Evolutionary conservation across 2,329 filamentous ascomycete genomes (phyloP), one percentile per base, ranked within the genome.

Genomic region (Chaetomiaceae sp.): DNA sequence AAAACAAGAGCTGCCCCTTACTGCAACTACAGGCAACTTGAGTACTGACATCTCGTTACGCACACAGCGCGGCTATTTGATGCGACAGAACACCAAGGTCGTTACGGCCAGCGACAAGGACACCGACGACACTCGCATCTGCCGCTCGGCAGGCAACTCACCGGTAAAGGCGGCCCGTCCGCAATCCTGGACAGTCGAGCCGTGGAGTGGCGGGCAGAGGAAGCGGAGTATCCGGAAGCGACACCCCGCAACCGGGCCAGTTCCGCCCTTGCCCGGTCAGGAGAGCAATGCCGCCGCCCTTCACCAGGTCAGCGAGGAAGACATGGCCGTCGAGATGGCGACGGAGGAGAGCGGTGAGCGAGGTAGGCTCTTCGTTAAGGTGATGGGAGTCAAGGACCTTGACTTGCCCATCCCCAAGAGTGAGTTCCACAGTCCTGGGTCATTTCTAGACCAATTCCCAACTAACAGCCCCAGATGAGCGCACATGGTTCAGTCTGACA

Each of bases 41-140:
- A 49, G 33, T 82, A 78, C 86, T 89, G 84, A 90, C 79, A 66
- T 75, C 65, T 78, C 70, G 66, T 65, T 73, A 63, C 76, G 71
- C 62, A 78, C 78, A 83, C 87, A 96, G 91, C 91, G 95, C 75
- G 94, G 94, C 52, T 99, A 99, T 67, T 79, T 97, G 41, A 99
- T 97, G 92, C 85, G 94, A 65, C 92, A 99, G 65, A 99, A 97
- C 72, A 97, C 92, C 3, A 97, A 97, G 71, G 81, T 99, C 49
- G 90, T 99, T 46, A 84, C 95, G 45, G 94, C 94, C n/a, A 95
- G 86, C 67, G 86, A 90, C 69, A 86, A 87, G 60, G 78, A 86
- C 57, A 72, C 75, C 29, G 75, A 86, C 68, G 66, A 84, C 70
- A 59, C 71, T 59, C 56, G 61, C 69, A 69, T 76, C 21, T 76